Evolutionary conservation across 805 yeast species (phyloP), one percentile per base, ranked within the genome.

Genomic region (Candida andamanensis): DNA sequence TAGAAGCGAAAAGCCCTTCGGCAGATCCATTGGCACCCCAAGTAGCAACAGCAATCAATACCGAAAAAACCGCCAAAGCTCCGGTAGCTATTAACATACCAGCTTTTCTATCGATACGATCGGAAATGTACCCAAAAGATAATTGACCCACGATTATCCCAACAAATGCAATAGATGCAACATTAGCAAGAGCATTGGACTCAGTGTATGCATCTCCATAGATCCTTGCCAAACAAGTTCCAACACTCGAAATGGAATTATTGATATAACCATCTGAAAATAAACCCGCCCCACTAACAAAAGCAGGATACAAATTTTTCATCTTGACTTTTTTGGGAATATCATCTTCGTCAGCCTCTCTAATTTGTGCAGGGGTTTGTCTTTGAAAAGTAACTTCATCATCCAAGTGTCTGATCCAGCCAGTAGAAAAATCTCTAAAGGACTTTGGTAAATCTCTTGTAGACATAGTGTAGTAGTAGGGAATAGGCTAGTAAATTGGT

Each of bases 221-320:
- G 23, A 89, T 64, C 3, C 51, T 60, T 12, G 70, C 54, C 41
- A 89, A 67, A 63, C 89, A 78, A 12, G 89, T 76, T 21, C 80
- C 69, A 12, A 81, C 94, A 7, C 92, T 72, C 37, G 85, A 74
- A 36, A 85, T 82, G 32, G 92, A 78, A 60, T 85, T 85, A 56
- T 87, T 87, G 39, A 85, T 81, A 54, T 87, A 89, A 33, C 97
- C 97, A 59, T 90, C 97, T 22, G 94, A 80, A 59, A 89, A 87
- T 28, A 89, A 68, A 33, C 96, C 97, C 0, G 95, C 92, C 41
- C 97, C 97, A 1, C 95, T 79, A 9, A 85, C 79, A 33, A 82
- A 66, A 30, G 84, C 77, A 5, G 92, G 78, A 81, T 86, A 73
- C 16, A 53, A 40, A 15, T 39, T 47, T 14, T 40, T 49, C 36